phyloP scores from a whole-genome alignment of 2,329 filamentous ascomycete species.

The Aspergillus intermedius region DNA sequence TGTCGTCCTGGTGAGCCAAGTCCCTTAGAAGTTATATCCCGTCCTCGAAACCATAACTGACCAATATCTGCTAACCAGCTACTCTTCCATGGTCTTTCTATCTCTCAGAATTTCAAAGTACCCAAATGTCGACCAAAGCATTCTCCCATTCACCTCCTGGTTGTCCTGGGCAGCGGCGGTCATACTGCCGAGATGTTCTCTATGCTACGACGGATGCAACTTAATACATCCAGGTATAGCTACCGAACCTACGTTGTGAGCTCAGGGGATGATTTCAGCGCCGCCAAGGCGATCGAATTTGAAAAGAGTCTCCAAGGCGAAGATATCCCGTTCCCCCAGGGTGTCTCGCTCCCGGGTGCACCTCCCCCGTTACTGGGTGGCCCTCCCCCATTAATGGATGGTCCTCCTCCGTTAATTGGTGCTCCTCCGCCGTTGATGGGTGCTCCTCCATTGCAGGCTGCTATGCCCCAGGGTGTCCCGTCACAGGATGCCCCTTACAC shows the following conservation, averaged over 20 bases:
- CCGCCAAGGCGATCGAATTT: slow-evolving; percentile 57
- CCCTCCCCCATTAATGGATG: no score
- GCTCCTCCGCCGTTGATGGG: no score
- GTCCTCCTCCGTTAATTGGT: no score
- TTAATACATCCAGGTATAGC: slow-evolving; percentile 42
- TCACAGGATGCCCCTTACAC: slow-evolving; percentile 45
- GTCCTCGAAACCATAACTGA: background rate
- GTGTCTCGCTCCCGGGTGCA: no score
- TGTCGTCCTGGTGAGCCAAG: background rate
- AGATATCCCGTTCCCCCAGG: background rate
- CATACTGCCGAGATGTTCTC: slow-evolving; percentile 93
- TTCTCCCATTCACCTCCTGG: slow-evolving; percentile 56
- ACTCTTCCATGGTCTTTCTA: slow-evolving; percentile 18
- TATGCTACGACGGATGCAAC: slow-evolving; percentile 60
- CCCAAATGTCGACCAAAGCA: slow-evolving; percentile 23
- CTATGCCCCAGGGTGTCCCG: no score
- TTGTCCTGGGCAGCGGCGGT: slow-evolving; percentile 86
- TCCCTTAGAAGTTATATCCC: background rate
- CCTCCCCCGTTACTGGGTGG: no score
- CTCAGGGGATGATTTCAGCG: slow-evolving; percentile 67
- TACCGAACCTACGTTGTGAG: slow-evolving; percentile 78
- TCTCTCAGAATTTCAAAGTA: slow-evolving; percentile 23
- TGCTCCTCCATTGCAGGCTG: no score
- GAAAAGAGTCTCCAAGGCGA: slow-evolving; percentile 39
- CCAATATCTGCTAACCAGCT: slow-evolving; percentile 16